A percentile compares a stretch with the other conserved stretches of the same genome.
Conservation (phyloP, 768 basidiomycete species). For the Boletellus emodensis region DNA sequence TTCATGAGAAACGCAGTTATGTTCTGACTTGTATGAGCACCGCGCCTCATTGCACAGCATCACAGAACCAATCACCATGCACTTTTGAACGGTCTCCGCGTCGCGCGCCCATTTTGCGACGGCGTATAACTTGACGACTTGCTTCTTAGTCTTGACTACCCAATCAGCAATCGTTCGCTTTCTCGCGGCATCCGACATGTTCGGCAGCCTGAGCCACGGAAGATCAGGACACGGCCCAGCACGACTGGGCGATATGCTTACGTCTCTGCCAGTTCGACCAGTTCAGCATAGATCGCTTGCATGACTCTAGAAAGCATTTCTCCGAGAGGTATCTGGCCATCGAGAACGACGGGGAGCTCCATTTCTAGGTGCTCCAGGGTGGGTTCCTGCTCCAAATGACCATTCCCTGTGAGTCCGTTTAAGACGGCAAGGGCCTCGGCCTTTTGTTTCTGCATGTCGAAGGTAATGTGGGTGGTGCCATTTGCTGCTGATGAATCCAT, state of each 20-base stretch:
- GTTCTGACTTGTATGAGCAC: slow-evolving; percentile 47
- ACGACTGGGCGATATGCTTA: slow-evolving; percentile 35
- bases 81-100: slow-evolving; percentile 78
- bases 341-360: slow-evolving; percentile 69
- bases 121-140: slow-evolving; percentile 85
- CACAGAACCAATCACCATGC: slow-evolving; percentile 53
- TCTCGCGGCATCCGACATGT: slow-evolving; percentile 75
- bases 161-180: slow-evolving; percentile 83
- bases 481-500: slow-evolving; percentile 17
- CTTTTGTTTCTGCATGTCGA: slow-evolving; percentile 29
- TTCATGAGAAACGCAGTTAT: slow-evolving; percentile 82
- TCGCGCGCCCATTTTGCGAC: slow-evolving; percentile 85
- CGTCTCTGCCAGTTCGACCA: slow-evolving; percentile 85
- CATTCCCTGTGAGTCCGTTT: slow-evolving; percentile 31
- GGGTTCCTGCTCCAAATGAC: slow-evolving; percentile 35
- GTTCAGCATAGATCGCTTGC: slow-evolving; percentile 78
- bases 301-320: slow-evolving; percentile 73
- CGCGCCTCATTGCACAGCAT: background rate
- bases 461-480: slow-evolving; percentile 12
- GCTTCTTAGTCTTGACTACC: slow-evolving; percentile 87
- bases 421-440: slow-evolving; percentile 27
- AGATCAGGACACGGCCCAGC: slow-evolving; percentile 1
- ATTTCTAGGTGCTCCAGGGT: slow-evolving; percentile 57
- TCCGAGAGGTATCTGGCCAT: slow-evolving; percentile 70
- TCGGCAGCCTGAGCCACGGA: slow-evolving; percentile 53